Evolutionary conservation across 1,139 yeast genomes (phyloP), one percentile per base, ranked within the genome.

Genomic region (Magnusiomyces tetraspermus): DNA sequence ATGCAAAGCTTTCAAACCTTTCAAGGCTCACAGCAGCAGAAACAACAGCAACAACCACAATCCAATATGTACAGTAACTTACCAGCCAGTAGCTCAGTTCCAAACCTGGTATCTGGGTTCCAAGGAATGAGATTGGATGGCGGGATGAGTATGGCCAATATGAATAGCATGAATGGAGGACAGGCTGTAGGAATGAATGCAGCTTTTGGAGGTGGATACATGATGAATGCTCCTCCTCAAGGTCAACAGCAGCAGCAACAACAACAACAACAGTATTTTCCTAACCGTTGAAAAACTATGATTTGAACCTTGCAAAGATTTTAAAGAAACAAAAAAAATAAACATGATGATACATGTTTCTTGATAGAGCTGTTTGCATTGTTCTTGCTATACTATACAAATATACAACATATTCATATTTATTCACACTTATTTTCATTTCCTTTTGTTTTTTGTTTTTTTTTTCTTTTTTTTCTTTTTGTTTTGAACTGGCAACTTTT

Each of bases 1-100:
- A 26, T 8, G 5, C 46, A 43, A 26, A 22, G 33, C n/a, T 28
- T 5, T 23, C 51, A 15, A 24, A 26, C 10, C n/a, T 31, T n/a
- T 48, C 50, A 36, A 36, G 24, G 31, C 6, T 36, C 48, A 21
- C 51, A 47, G 36, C 55, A 43, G 36, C 51, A 30, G 28, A 44
- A 46, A 41, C 45, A 33, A 42, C 47, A 36, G 44, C 52, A 26
- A 22, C 53, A 21, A 13, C 6, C 33, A 28, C 33, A 28, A 11
- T 28, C 33, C 45, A 31, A 22, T 10, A 15, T 43, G 6, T 43
- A 26, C 28, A 11, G 36, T 13, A 43, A 15, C n/a, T 36, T 36
- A 15, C 43, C 53, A 22, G 37, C 36, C 23, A 24, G 24, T 15
- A 47, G 38, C 23, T 47, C 49, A 3, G 49, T 47, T 21, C 49